These are phyloP conservation scores for Neurospora hispaniola DNA, from an alignment of 495 filamentous ascomycete species.

Conservation along the genomic window DNA sequence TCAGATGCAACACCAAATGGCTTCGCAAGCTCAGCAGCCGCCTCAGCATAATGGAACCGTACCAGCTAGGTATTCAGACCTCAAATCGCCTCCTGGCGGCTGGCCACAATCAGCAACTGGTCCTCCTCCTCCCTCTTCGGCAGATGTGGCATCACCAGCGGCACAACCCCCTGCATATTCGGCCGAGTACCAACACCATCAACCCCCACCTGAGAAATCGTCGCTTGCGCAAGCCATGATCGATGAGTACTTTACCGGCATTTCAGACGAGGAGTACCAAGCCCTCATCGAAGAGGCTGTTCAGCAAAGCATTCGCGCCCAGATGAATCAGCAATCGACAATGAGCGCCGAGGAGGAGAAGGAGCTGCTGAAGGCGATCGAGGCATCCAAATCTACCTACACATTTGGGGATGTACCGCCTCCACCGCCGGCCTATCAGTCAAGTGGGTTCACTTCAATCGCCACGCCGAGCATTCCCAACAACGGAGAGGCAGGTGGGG, in stretches of 20 bases:
- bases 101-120: slow-evolving; percentile 6
- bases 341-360: slow-evolving; percentile 28
- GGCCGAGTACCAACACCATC: not conserved
- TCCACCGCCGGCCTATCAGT: not conserved
- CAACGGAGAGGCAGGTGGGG: not conserved
- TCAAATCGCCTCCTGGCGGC: not conserved
- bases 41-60: not conserved
- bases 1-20: slow-evolving; percentile 42
- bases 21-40: slow-evolving; percentile 17
- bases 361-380: slow-evolving; percentile 36
- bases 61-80: not conserved
- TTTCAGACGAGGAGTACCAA: slow-evolving; percentile 43
- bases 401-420: not conserved
- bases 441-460: not conserved
- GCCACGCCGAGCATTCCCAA: not conserved
- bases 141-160: not conserved
- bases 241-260: slow-evolving; percentile 21
- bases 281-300: slow-evolving; percentile 49
- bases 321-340: slow-evolving; percentile 20
- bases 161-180: not conserved
- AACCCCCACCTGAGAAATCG: not conserved
- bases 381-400: slow-evolving; percentile 27
- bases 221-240: slow-evolving; percentile 1
- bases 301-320: slow-evolving; percentile 36
- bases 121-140: not conserved